Conservation (phyloP, 1,139 yeast species). For the Yamadazyma siamensis region DNA sequence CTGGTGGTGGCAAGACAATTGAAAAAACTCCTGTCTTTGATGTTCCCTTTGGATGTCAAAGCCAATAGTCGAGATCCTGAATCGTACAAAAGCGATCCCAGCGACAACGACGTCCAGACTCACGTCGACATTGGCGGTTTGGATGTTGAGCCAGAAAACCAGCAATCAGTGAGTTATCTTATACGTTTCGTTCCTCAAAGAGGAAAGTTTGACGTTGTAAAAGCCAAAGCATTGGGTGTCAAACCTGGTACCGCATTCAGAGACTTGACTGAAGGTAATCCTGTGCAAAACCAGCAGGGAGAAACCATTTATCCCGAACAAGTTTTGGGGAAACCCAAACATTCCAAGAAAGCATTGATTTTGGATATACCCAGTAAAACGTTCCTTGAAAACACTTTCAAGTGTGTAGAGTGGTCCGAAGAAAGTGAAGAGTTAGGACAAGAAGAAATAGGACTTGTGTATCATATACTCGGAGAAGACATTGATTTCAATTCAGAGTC, state of each 20-base stretch:
- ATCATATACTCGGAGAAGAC: constrained; percentile 70
- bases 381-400: constrained; percentile 48
- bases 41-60: constrained; percentile 50
- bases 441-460: constrained; percentile 51
- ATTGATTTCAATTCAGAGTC: constrained; percentile 48
- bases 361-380: constrained; percentile 66
- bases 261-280: constrained; percentile 55
- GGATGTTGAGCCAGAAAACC: constrained; percentile 12
- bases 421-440: constrained; percentile 23
- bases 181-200: constrained; percentile 64
- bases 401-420: constrained; percentile 25
- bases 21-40: constrained; percentile 33
- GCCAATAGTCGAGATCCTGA: constrained; percentile 37
- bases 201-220: constrained; percentile 70
- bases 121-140: constrained; percentile 23
- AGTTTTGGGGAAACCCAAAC: constrained; percentile 63
- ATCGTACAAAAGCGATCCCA: constrained; percentile 39
- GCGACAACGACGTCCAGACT: constrained; percentile 41
- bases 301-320: constrained; percentile 60
- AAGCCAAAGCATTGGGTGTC: constrained; percentile 68
- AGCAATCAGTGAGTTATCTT: constrained; percentile 51
- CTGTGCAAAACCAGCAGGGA: constrained; percentile 60
- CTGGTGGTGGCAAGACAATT: constrained; percentile 16
- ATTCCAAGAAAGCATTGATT: constrained; percentile 59
- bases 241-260: constrained; percentile 62